Evolutionary conservation across 2,329 filamentous ascomycete genomes (phyloP).

Genomic region (Colletotrichum destructivum): DNA sequence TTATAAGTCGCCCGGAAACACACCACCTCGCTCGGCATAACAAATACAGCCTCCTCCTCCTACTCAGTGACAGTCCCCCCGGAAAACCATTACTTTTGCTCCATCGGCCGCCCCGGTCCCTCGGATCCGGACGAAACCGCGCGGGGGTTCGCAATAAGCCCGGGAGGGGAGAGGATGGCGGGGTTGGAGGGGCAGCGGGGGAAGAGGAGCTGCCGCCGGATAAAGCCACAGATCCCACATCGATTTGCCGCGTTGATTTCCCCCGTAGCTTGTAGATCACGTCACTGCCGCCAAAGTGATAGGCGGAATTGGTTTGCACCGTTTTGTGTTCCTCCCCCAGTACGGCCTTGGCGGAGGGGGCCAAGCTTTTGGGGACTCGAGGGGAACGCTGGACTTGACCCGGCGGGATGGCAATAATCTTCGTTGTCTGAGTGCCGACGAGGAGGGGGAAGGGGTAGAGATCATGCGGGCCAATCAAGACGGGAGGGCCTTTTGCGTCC

Average conservation of each 20-base stretch:
- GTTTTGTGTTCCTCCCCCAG: background rate
- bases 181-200: constrained; percentile 21
- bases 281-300: constrained; percentile 23
- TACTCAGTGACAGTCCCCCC: background rate
- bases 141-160: background rate
- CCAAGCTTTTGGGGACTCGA: constrained; percentile 15
- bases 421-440: background rate
- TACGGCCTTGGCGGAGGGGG: constrained; percentile 8
- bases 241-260: background rate
- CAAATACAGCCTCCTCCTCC: background rate
- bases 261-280: background rate
- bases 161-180: background rate
- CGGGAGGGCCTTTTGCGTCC: background rate
- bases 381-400: background rate
- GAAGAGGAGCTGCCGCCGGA: background rate
- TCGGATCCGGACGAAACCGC: constrained; percentile 19
- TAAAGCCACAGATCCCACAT: constrained; percentile 26
- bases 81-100: background rate
- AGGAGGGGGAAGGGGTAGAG: background rate
- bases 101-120: background rate
- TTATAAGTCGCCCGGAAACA: constrained; percentile 2
- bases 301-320: constrained; percentile 37
- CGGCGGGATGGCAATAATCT: constrained; percentile 4
- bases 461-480: background rate
- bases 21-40: background rate